Conservation (phyloP, 2,329 filamentous ascomycete species). For the Neonectria neomacrospora region DNA sequence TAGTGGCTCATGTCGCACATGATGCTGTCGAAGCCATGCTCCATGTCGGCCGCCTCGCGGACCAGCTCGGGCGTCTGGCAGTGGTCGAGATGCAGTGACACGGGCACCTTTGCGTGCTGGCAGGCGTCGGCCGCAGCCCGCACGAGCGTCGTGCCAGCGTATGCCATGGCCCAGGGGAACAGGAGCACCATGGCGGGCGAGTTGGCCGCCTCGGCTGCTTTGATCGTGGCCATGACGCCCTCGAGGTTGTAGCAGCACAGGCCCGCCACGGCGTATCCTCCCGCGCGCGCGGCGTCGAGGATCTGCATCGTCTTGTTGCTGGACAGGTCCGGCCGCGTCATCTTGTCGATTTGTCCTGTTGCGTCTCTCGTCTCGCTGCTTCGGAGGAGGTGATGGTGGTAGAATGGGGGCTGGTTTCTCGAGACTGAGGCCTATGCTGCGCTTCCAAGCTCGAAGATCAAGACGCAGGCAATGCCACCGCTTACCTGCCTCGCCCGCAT, state of each 20-base stretch:
- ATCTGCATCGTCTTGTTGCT: conserved; percentile 28
- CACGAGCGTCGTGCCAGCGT: conserved; percentile 66
- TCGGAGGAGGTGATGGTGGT: neutral
- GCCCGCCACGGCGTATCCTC: conserved; percentile 62
- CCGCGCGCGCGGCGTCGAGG: conserved; percentile 31
- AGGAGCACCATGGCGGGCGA: conserved; percentile 76
- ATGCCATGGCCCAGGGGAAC: conserved; percentile 77
- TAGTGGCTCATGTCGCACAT: conserved; percentile 84
- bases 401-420: too few species aligned
- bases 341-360: conserved; percentile 5
- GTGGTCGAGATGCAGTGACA: conserved; percentile 74
- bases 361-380: neutral
- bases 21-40: conserved; percentile 71
- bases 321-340: conserved; percentile 15
- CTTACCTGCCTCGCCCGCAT: too few species aligned
- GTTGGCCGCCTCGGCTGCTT: conserved; percentile 72
- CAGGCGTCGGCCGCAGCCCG: conserved; percentile 66
- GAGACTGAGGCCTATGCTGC: neutral
- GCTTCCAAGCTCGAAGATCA: neutral
- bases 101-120: conserved; percentile 64
- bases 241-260: conserved; percentile 75
- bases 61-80: conserved; percentile 71
- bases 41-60: conserved; percentile 58
- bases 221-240: conserved; percentile 73
- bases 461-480: neutral